phyloP scores from a whole-genome alignment of 148 eudicot genomes.

The Rhododendron henanense region DNA sequence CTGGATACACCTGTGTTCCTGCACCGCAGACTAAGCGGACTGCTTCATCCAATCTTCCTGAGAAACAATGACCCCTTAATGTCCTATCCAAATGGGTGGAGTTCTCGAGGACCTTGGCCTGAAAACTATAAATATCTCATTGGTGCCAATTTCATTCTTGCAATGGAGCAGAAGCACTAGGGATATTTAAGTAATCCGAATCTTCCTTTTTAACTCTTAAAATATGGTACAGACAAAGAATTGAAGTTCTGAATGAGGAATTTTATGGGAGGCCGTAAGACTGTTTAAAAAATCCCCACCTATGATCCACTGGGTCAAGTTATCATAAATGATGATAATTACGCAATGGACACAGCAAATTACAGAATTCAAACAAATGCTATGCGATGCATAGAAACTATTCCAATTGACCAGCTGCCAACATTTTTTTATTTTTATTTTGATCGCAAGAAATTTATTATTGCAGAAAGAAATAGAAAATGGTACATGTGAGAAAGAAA shows the following conservation, averaged over 20 bases:
- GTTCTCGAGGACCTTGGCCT: slow-evolving; percentile 38
- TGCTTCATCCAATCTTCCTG: slow-evolving; percentile 75
- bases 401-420: neutral
- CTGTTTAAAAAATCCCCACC: neutral
- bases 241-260: neutral
- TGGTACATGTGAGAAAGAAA: neutral
- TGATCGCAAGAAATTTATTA: neutral
- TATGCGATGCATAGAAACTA: neutral
- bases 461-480: neutral
- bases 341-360: neutral
- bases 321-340: neutral
- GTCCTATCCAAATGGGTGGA: slow-evolving; percentile 48
- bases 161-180: too few species aligned
- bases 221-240: neutral
- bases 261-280: neutral
- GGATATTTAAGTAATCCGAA: too few species aligned
- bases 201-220: neutral
- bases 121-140: slow-evolving; percentile 70
- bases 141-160: slow-evolving; percentile 27
- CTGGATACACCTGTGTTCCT: slow-evolving; percentile 34
- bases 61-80: slow-evolving; percentile 57
- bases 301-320: neutral
- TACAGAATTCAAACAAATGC: neutral
- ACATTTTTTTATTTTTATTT: neutral
- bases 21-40: slow-evolving; percentile 51